phyloP scores from a whole-genome alignment of 306 rosid genomes.

The Canavalia gladiata region DNA sequence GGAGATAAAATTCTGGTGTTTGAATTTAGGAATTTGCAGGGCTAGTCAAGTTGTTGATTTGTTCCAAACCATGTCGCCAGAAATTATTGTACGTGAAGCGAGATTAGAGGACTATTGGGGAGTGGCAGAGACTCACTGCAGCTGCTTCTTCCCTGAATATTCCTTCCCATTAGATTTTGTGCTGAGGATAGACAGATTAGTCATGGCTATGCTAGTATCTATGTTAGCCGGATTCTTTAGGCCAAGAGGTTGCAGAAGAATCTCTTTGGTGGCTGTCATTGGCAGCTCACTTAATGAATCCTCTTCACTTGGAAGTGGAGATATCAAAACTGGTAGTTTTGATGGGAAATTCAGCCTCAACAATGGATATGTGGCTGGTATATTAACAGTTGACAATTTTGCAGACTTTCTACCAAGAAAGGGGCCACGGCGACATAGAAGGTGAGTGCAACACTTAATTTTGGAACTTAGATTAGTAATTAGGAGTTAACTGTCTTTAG shows the following conservation, averaged over 20 bases:
- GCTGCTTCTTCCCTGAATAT: conserved; percentile 86
- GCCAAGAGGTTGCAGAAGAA: conserved; percentile 73
- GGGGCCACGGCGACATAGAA: conserved; percentile 73
- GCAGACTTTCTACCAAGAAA: conserved; percentile 86
- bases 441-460: conserved; percentile 56
- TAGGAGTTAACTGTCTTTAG: not conserved
- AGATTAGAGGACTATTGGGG: conserved; percentile 90
- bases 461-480: not conserved
- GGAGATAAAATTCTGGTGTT: conserved; percentile 30
- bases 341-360: conserved; percentile 72
- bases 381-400: conserved; percentile 79
- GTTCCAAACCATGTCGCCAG: conserved; percentile 71
- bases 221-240: conserved; percentile 70
- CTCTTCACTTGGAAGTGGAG: conserved; percentile 59
- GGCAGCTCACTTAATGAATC: conserved; percentile 65
- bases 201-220: conserved; percentile 66
- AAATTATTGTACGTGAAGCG: conserved; percentile 82
- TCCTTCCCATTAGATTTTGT: conserved; percentile 81
- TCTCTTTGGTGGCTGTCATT: conserved; percentile 75
- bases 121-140: conserved; percentile 95
- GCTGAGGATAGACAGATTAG: conserved; percentile 76
- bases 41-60: conserved; percentile 82
- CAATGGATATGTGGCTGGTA: conserved; percentile 83
- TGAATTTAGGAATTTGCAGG: conserved; percentile 72
- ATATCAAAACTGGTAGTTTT: conserved; percentile 64